phyloP scores from a whole-genome alignment of 1,284 basidiomycete species.

The Ganoderma sinense region DNA sequence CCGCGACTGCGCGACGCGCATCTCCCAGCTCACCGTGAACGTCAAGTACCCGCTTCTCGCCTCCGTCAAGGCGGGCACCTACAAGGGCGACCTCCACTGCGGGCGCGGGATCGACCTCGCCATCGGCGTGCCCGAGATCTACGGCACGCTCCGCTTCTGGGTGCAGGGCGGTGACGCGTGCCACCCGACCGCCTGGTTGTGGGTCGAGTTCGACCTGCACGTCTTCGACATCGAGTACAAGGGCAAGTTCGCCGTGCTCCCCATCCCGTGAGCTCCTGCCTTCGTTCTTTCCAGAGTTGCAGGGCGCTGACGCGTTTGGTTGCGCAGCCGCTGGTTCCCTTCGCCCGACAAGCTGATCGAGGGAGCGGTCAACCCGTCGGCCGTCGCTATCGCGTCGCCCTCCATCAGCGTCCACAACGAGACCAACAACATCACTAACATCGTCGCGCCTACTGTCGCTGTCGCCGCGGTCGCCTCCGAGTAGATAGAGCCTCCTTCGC shows the following conservation, averaged over 20 bases:
- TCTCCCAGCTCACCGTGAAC: background rate
- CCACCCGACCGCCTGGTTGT: background rate
- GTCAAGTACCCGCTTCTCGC: constrained; percentile 4
- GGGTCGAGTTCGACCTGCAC: too few relatives aligned
- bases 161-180: background rate
- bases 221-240: too few relatives aligned
- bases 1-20: background rate
- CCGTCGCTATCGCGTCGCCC: background rate
- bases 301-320: background rate
- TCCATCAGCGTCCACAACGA: too few relatives aligned
- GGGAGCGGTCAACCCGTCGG: background rate
- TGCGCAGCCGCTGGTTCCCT: background rate
- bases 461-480: background rate
- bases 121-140: constrained; percentile 1
- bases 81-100: constrained; percentile 1
- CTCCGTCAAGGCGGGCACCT: background rate
- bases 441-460: background rate
- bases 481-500: background rate
- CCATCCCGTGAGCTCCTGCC: background rate
- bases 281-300: background rate
- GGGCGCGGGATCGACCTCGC: background rate
- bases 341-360: background rate
- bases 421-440: too few relatives aligned
- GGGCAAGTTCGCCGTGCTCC: background rate
- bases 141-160: background rate